These are phyloP conservation scores for Xylaria bambusicola DNA, from an alignment of 495 filamentous ascomycete genomes.

Conservation along the genomic window DNA sequence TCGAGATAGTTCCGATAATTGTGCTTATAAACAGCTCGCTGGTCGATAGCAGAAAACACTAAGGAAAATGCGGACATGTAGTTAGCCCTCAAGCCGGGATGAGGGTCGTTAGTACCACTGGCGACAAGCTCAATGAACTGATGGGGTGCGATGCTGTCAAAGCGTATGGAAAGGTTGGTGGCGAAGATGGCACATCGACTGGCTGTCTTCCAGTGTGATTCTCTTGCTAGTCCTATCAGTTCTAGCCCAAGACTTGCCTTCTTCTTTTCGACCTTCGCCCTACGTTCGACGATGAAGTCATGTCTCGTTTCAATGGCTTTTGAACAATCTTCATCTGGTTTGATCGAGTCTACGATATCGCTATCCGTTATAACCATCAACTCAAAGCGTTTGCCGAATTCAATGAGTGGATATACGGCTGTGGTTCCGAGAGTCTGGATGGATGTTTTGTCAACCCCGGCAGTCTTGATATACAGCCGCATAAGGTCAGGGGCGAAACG, in stretches of 20 bases:
- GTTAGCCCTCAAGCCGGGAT: conserved; percentile 79
- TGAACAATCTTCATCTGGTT: conserved; percentile 64
- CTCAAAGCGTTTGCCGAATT: conserved; percentile 84
- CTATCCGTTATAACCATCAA: conserved; percentile 84
- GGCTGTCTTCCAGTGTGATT: conserved; percentile 94
- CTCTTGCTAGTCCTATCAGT: conserved; percentile 72
- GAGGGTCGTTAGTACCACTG: conserved; percentile 81
- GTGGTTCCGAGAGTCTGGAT: conserved; percentile 86
- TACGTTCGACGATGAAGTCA: conserved; percentile 69
- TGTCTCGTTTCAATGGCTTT: conserved; percentile 65
- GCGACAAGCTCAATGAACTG: conserved; percentile 84
- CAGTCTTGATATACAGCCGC: conserved; percentile 84
- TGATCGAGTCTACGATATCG: conserved; percentile 68
- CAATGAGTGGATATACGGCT: conserved; percentile 82
- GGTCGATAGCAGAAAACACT: conserved; percentile 79
- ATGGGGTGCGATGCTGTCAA: conserved; percentile 79
- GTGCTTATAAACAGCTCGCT: conserved; percentile 82
- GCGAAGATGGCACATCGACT: conserved; percentile 85
- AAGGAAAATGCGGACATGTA: conserved; percentile 79
- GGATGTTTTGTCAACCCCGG: conserved; percentile 86
- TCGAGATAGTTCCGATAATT: conserved; percentile 81
- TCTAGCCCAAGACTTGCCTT: conserved; percentile 80
- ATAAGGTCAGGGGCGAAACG: conserved; percentile 85
- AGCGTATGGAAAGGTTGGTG: conserved; percentile 82
- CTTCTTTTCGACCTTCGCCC: conserved; percentile 73